Base-by-base conservation (phyloP, 2,329 filamentous ascomycete species). In the Penicillium expansum region DNA sequence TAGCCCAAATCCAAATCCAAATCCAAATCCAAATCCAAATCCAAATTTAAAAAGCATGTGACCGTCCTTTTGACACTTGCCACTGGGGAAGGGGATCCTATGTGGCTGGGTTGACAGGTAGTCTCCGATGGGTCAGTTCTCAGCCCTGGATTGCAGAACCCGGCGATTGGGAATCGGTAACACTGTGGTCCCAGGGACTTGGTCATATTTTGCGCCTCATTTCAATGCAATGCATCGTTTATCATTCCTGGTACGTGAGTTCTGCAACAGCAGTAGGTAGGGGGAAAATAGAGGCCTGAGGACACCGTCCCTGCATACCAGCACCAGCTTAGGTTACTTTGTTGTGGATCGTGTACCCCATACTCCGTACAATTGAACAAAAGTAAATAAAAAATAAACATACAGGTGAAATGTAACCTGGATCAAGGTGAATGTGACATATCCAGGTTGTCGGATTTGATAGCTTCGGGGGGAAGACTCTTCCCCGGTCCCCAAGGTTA, bases 291-390 rank as follows among this genome's bases (percentile, higher is more conserved):
- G 27, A 48, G 43, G 30, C 53, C 42, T 29, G 48, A 52, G 43
- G 33, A 49, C 42, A 43, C 50, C 38, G 56, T 58, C 59, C 61
- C 62, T 65, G 54, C 62, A 66, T 66, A 64, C 61, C 62, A 64
- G 44, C 14, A 20, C 38, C 8, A 49, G 38, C 47, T 55, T 33
- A 29, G 52, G 52, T 55, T 50, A 55, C 30, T 51, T 49, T 33
- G 32, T 22, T 52, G 51, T 35, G 55, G 55, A 57, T 54, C 52
- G 11, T 39, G 51, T 55, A 55, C 37, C 37, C 51, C 39, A 41
- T 55, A 44, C 33, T 39, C n/a, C 39, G 16, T 33, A 18, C 29
- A 38, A 52, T 35, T 2, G 20, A 35, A 29, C 16, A 20, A 4
- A 37, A 41, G 24, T 9, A 38, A 52, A 52, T 9, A 38, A 29